Base-by-base conservation (phyloP, 805 yeast species). In the Starmerella vaccinii region DNA sequence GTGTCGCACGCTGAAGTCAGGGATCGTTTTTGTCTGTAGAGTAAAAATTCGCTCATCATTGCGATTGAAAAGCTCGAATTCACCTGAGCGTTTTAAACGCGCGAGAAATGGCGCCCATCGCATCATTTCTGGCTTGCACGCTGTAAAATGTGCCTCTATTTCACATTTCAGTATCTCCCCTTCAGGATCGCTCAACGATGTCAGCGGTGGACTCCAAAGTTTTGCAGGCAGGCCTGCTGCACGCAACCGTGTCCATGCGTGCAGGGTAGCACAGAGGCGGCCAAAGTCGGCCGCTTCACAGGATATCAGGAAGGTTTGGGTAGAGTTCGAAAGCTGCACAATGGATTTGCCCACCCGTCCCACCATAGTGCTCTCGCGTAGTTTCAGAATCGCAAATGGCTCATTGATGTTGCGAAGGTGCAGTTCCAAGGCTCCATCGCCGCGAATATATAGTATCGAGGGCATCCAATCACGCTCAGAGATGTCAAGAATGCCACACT, bases 61-160 rank as follows among this genome's bases (percentile, higher is more conserved):
- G 19, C 44, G 42, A 6, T 47, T 43, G 15, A 22, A 38, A 1
- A 59, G 35, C 32, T 41, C 42, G 22, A 60, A 40, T n/a, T 47
- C 44, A n/a, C 63, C 63, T 5, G 42, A 16, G 1, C 55, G 50
- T 9, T 45, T 53, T n/a, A 59, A 42, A 1, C 47, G 42, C 4
- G 60, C 63, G 2, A 52, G 33, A 4, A 49, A 54, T 6, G 47
- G 46, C 3, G 50, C 50, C 63, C 63, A 60, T 4, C 22, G 12
- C 32, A 27, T 34, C n/a, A 47, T 32, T n/a, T 50, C 46, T 15
- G 52, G 42, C 32, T 48, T 46, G 32, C 40, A 45, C 4, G 51
- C 52, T 1, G 56, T 58, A 42, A 56, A 54, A 34, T 48, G 51
- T 3, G 58, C 61, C 33, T 52, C 49, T 10, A 60, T 46, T 7